These are phyloP conservation scores for Lasiosphaeris hirsuta DNA, from an alignment of 495 filamentous ascomycete species.

Conservation along the genomic window DNA sequence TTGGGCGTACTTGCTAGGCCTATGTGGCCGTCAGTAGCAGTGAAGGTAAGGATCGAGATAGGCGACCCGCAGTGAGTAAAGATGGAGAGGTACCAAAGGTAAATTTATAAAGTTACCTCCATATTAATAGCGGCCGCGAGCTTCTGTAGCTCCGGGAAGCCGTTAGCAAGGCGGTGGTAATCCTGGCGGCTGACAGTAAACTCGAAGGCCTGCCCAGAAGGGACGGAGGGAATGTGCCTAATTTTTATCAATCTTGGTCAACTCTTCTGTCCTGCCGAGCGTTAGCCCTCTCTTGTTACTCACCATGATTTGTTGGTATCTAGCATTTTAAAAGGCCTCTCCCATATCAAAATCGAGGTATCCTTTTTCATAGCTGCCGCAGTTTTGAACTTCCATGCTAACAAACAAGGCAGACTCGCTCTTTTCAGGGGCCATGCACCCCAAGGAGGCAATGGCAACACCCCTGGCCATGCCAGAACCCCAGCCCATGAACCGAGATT, in stretches of 20 bases:
- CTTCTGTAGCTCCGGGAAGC: slow-evolving; percentile 8
- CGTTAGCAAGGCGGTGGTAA: slow-evolving; percentile 6
- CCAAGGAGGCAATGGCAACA: no score
- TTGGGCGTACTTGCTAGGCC: neutral
- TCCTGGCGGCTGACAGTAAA: slow-evolving; percentile 5
- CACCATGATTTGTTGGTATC: slow-evolving; percentile 2
- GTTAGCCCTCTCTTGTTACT: neutral
- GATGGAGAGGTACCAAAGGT: neutral
- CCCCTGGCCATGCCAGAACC: no score
- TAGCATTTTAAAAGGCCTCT: no score
- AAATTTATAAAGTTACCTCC: slow-evolving; percentile 5
- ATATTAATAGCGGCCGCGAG: neutral
- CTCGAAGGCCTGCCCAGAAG: slow-evolving; percentile 10
- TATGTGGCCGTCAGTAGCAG: neutral
- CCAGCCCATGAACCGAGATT: no score
- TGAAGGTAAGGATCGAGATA: slow-evolving; percentile 3
- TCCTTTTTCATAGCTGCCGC: no score
- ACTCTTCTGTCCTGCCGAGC: neutral
- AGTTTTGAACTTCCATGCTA: no score
- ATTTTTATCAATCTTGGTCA: slow-evolving; percentile 10
- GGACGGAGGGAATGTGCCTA: slow-evolving; percentile 3
- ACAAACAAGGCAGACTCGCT: no score
- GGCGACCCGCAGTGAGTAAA: neutral
- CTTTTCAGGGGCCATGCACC: no score
- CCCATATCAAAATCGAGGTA: no score